phyloP scores from a whole-genome alignment of 257 asterid genomes.

The Solanum okadae region DNA sequence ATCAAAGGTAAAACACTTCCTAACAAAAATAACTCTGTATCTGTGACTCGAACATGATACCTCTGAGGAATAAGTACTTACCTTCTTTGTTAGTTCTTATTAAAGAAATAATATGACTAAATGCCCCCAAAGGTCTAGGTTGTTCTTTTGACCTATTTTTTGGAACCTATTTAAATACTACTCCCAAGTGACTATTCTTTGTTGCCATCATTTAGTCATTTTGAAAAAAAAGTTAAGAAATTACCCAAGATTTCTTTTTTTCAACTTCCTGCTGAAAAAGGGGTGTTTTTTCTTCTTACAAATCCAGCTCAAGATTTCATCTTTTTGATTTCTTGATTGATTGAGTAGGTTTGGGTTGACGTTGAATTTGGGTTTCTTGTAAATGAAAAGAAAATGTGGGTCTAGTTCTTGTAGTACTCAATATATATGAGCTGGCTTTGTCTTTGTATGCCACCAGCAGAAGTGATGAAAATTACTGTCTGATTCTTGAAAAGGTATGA shows the following conservation, averaged over 20 bases:
- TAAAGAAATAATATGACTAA: not conserved
- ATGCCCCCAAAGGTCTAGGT: not conserved
- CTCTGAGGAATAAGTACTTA: no score
- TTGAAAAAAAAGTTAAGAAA: not conserved
- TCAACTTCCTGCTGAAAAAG: not conserved
- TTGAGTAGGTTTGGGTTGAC: not conserved
- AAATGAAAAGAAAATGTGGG: constrained; percentile 10
- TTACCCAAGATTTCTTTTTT: not conserved
- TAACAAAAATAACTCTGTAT: no score
- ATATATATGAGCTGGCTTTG: constrained; percentile 11
- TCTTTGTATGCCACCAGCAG: not conserved
- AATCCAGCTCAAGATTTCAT: constrained; percentile 1
- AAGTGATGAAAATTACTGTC: not conserved
- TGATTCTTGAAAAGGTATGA: not conserved
- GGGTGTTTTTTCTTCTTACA: not conserved
- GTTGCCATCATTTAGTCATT: not conserved
- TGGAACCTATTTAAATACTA: not conserved
- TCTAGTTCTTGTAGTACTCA: constrained; percentile 17
- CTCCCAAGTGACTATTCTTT: not conserved
- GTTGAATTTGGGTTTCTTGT: constrained; percentile 23
- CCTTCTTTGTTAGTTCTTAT: not conserved
- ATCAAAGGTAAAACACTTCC: rapidly evolving
- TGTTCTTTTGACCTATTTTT: not conserved
- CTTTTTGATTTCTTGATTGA: not conserved
- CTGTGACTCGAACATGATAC: rapidly evolving